Conservation (phyloP, 2,329 filamentous ascomycete genomes). For the Neonectria magnoliae region DNA sequence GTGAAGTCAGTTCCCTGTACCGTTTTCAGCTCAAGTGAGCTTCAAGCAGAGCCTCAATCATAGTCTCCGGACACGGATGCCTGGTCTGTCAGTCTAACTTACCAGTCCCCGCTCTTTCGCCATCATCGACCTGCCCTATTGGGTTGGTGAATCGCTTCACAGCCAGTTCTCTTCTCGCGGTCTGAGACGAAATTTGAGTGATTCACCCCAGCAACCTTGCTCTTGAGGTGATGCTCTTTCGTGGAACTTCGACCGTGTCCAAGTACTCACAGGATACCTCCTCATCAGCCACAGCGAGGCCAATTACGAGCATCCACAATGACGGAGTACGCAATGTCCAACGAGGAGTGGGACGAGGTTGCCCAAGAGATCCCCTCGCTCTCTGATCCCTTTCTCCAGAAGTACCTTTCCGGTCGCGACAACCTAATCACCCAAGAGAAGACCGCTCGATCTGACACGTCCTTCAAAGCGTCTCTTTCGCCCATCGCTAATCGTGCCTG, state of each 20-base stretch:
- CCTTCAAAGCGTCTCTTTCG: constrained; percentile 79
- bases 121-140: constrained; percentile 24
- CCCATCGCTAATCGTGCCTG: constrained; percentile 82
- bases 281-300: background rate
- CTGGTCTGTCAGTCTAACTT: background rate
- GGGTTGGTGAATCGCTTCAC: background rate
- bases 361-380: constrained; percentile 64
- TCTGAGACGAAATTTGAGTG: constrained; percentile 4
- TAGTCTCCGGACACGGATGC: background rate
- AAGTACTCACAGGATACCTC: background rate
- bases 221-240: background rate
- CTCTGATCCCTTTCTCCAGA: constrained; percentile 80
- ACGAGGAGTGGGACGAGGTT: constrained; percentile 69
- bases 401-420: constrained; percentile 81
- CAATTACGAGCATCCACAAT: constrained; percentile 37
- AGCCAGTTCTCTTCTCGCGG: background rate
- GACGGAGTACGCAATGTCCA: constrained; percentile 51
- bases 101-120: constrained; percentile 19
- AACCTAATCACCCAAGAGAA: constrained; percentile 84
- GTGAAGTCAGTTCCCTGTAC: background rate
- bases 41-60: constrained; percentile 6
- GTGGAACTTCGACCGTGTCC: background rate
- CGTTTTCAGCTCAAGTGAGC: background rate
- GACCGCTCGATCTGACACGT: constrained; percentile 77
- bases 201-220: background rate